Conservation (phyloP, 306 rosid species). For the Alnus glutinosa region DNA sequence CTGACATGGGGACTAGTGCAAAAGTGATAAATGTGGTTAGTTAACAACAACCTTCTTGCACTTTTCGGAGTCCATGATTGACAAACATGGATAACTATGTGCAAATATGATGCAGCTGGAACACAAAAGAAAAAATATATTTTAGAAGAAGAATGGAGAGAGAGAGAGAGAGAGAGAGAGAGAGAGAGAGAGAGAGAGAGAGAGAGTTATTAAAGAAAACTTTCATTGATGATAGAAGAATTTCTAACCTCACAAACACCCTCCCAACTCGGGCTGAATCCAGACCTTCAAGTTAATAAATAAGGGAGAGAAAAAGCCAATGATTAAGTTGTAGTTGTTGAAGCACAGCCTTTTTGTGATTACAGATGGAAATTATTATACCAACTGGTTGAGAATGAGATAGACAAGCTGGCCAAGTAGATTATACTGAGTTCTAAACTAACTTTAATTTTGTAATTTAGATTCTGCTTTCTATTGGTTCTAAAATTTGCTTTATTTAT, state of each 20-base stretch:
- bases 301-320: background rate
- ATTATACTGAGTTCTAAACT: background rate
- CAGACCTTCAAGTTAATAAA: background rate
- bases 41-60: background rate
- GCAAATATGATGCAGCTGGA: background rate
- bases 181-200: background rate
- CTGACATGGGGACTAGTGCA: background rate
- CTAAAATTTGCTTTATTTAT: slow-evolving; percentile 17
- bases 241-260: background rate
- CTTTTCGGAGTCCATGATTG: background rate
- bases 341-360: background rate
- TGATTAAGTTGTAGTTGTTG: background rate
- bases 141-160: background rate
- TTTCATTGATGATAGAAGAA: background rate
- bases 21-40: background rate
- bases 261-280: background rate
- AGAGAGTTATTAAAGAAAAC: background rate
- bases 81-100: background rate
- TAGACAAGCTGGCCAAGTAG: background rate
- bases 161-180: background rate
- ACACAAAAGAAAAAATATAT: background rate
- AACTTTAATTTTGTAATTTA: background rate
- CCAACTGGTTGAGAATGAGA: background rate
- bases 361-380: background rate
- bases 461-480: slow-evolving; percentile 7